Evolutionary conservation across 2,329 filamentous ascomycete genomes (phyloP), one percentile per base, ranked within the genome.

Genomic region (Pseudofabraea citricarpa): DNA sequence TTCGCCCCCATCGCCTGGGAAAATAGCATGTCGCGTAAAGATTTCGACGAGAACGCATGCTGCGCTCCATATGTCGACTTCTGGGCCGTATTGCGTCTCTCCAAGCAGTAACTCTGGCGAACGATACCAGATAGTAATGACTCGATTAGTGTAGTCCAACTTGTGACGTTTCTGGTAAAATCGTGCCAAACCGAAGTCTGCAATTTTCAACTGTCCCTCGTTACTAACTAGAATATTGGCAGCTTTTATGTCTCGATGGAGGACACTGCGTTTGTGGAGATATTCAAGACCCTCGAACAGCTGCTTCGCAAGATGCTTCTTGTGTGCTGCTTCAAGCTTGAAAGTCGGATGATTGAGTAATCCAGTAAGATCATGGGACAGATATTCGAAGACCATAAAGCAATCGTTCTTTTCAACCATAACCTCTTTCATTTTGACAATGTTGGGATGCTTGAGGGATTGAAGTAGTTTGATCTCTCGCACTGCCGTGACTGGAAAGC

Each of bases 321-420:
- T 94, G 63, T 97, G 90, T 0, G 85, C 81, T 4, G 81, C 70
- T 27, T 93, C 86, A 12, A 98, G 77, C 47, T 83, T 84, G 67
- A 95, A 98, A 0, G 85, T 85, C 0, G 93, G 93, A 59, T 98
- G 93, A 57, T 97, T 97, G 48, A 98, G 79, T 23, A 98, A 73
- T 12, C 93, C 93, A 3, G 93, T 98, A 48, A 98, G 72, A 63
- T 98, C 93, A 63, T 98, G 93, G 2, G 93, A 91, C 23, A 97
- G 75, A 61, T 98, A 98, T 64, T 98, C 93, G 53, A 98, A 98
- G 3, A 98, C 93, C 93, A 98, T 98, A 67, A 95, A 98, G 64
- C 93, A 98, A 65, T 97, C 90, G 55, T 97, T 97, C 61, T 85
- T 87, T 67, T 98, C 93, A 2, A 98, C 93, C 93, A 98, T 98